A percentile compares a stretch with the other conserved stretches of the same genome.
Evolutionary conservation across 139 green algal species (phyloP).

Genomic region (Trebouxia sp.): DNA sequence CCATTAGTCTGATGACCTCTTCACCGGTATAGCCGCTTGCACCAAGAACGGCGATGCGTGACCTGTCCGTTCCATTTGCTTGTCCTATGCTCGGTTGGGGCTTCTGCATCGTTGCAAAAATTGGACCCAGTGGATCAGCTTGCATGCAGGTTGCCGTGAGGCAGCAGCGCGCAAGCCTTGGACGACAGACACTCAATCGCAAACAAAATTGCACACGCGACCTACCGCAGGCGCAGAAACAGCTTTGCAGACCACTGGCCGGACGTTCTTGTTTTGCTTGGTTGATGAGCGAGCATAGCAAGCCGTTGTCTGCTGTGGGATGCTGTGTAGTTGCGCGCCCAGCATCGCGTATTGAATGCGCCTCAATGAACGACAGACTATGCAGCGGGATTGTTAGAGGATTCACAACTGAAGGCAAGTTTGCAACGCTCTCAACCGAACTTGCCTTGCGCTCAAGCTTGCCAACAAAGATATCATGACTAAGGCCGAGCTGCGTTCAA

Average conservation of each 20-base stretch:
- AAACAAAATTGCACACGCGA: no score
- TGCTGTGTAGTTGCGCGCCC: no score
- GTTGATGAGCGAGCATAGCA: not conserved
- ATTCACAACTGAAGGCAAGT: no score
- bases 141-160: not conserved
- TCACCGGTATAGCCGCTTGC: conserved; percentile 96
- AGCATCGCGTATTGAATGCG: no score
- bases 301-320: not conserved
- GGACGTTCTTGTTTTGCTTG: not conserved
- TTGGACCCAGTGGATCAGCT: no score
- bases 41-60: conserved; percentile 80
- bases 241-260: not conserved
- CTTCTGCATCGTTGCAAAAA: no score
- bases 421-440: no score
- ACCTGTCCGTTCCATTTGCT: conserved; percentile 5
- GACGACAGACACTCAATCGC: not conserved
- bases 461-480: no score
- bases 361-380: no score
- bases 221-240: not conserved
- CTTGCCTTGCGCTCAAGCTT: no score
- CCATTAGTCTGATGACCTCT: conserved; percentile 83
- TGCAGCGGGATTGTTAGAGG: no score
- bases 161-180: not conserved
- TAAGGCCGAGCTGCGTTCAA: no score
- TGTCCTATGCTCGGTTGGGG: not conserved